A percentile compares a stretch with the other conserved stretches of the same genome.
Conservation (phyloP, 2,329 filamentous ascomycete genomes). For the Arthroderma uncinatum region DNA sequence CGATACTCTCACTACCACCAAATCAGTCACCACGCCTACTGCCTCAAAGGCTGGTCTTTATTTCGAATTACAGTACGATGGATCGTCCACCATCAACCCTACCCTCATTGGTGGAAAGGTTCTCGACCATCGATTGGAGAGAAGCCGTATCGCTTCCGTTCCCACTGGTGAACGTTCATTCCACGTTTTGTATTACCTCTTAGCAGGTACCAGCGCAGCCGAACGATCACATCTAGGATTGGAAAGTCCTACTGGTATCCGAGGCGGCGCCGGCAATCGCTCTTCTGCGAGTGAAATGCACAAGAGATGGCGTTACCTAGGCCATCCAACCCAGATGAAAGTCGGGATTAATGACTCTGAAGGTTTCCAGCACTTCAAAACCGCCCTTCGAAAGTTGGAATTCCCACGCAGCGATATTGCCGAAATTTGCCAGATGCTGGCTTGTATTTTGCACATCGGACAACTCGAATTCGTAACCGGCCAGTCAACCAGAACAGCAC, state of each 20-base stretch:
- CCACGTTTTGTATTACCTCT: conserved; percentile 87
- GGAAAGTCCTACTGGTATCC: conserved; percentile 36
- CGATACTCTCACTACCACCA: conserved; percentile 91
- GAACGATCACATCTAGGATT: conserved; percentile 79
- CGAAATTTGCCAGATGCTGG: conserved; percentile 90
- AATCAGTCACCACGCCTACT: conserved; percentile 87
- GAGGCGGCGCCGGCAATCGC: conserved; percentile 38
- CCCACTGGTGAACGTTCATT: conserved; percentile 95
- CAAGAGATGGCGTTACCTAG: conserved; percentile 90
- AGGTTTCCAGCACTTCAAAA: conserved; percentile 96
- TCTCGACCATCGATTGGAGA: conserved; percentile 81
- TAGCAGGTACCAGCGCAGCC: conserved; percentile 79
- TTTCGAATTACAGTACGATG: conserved; percentile 95
- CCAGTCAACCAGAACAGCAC: conserved; percentile 63
- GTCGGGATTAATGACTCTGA: conserved; percentile 93
- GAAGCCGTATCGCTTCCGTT: conserved; percentile 80
- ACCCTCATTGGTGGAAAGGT: conserved; percentile 89
- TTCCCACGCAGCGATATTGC: conserved; percentile 90
- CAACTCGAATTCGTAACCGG: conserved; percentile 87
- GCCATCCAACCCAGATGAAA: conserved; percentile 91
- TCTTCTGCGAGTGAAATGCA: conserved; percentile 45
- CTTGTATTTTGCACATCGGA: conserved; percentile 90
- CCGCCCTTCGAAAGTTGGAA: conserved; percentile 82
- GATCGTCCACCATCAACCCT: conserved; percentile 69
- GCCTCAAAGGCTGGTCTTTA: conserved; percentile 93